phyloP scores from a whole-genome alignment of 2,329 filamentous ascomycete species.

The Arthroderma uncinatum region DNA sequence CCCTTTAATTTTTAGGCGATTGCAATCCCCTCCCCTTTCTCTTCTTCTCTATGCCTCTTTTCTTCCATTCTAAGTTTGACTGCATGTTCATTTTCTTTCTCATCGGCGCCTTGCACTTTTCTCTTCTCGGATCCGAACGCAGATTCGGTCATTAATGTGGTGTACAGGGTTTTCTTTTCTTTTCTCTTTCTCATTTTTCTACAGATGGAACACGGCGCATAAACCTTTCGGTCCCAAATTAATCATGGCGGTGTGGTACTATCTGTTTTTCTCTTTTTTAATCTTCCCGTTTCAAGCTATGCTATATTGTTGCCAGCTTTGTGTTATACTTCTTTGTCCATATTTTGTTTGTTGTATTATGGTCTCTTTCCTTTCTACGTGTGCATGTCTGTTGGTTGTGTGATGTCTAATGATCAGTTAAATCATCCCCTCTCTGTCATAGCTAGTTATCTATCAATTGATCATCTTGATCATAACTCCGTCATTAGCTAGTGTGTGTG shows the following conservation, averaged over 20 bases:
- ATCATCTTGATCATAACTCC: not conserved
- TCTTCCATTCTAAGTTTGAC: not conserved
- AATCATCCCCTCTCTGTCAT: not conserved
- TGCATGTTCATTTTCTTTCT: not conserved
- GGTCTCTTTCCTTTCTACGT: not conserved
- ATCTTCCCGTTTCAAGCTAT: not conserved
- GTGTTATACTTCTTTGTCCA: conserved; percentile 7
- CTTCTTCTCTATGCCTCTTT: not conserved
- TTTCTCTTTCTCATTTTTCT: not conserved
- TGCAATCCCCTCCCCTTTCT: not conserved
- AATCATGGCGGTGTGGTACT: not conserved
- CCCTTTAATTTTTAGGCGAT: not conserved
- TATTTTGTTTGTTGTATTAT: conserved; percentile 6
- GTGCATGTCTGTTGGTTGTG: not conserved
- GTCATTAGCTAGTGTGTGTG: no score
- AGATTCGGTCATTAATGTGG: not conserved
- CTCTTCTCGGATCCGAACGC: not conserved
- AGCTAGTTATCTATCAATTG: not conserved
- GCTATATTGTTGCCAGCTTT: no score
- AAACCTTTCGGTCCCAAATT: not conserved
- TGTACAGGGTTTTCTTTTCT: not conserved
- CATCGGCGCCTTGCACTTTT: not conserved
- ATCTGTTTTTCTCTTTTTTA: not conserved
- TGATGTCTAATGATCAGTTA: not conserved
- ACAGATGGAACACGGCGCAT: not conserved